Evolutionary conservation across 2,329 filamentous ascomycete species (phyloP), one percentile per base, ranked within the genome.

Genomic region (Ceratocystis papillata): DNA sequence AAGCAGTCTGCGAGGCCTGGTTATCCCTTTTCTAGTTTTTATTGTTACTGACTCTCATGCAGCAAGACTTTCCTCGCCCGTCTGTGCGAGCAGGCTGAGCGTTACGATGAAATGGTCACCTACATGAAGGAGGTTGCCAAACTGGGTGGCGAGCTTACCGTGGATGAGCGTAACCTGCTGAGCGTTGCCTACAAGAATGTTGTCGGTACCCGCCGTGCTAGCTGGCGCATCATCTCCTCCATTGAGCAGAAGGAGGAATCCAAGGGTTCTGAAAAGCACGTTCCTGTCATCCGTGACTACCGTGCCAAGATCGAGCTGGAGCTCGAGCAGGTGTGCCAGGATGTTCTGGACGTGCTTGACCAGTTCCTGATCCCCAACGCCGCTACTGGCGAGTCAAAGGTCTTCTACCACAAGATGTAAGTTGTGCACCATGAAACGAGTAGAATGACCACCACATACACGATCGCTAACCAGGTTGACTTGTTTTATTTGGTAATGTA

Each of bases 101-200:
- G 93, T 77, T 99, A 99, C 82, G 93, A 99, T 93, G 94, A 97
- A 82, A 97, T 97, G 93, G 93, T 97, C 74, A 91, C 87, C 77
- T 96, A 93, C 83, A 97, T 97, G 94, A 97, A 97, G 90, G 91
- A 96, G 88, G 93, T 97, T 75, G 93, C 93, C 79, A 95, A 96
- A 82, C 78, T 87, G 73, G 84, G 83, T 72, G 83, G 84, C 74
- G 89, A 92, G 79, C 87, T 93, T 75, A 87, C 86, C 71, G 93
- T 97, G 73, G 93, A 97, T 79, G 94, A 99, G 87, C 90, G 93
- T 79, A 97, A 97, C 82, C 89, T 99, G 71, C 87, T 99, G 72
- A 96, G 90, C 71, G 94, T 97, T 75, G 93, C 93, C 77, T 99
- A 99, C 88, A 99, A 99, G 89, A 99, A 99, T 81, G 94, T 99